phyloP scores from a whole-genome alignment of 257 asterid species.

The Henckelia pumila region DNA sequence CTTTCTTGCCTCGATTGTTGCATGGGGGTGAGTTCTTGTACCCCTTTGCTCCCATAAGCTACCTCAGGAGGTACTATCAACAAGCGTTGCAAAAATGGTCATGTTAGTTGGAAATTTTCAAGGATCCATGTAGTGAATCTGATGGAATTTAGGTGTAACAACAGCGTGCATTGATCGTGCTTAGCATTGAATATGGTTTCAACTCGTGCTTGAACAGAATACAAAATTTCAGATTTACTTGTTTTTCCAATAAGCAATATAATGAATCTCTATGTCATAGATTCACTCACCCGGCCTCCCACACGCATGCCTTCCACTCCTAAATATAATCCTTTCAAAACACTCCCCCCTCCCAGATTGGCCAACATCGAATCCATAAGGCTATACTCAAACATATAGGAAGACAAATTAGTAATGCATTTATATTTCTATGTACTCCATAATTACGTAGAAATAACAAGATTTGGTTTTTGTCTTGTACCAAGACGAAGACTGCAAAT shows the following conservation, averaged over 20 bases:
- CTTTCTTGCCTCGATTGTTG: conserved; percentile 76
- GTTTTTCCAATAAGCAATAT: neutral
- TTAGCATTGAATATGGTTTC: neutral
- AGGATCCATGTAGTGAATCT: neutral
- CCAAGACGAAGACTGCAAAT: too few species aligned
- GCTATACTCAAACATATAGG: conserved; percentile 42
- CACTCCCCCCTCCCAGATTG: conserved; percentile 82
- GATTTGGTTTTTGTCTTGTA: too few species aligned
- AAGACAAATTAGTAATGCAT: conserved; percentile 15
- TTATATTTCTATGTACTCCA: too few species aligned
- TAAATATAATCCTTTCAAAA: conserved; percentile 86
- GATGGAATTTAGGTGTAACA: too few species aligned
- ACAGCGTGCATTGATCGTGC: too few species aligned
- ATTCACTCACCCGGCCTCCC: conserved; percentile 84
- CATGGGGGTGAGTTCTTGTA: conserved; percentile 95
- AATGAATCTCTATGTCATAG: conserved; percentile 11
- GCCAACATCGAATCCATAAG: conserved; percentile 95
- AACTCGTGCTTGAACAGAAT: neutral
- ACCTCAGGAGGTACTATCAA: conserved; percentile 92
- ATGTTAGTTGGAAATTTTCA: conserved; percentile 8
- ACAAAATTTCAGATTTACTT: neutral
- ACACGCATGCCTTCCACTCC: conserved; percentile 97
- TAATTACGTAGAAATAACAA: too few species aligned
- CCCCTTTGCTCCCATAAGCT: conserved; percentile 93
- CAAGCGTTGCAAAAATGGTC: conserved; percentile 58